Evolutionary conservation across 257 asterid genomes (phyloP), one percentile per base, ranked within the genome.

Genomic region (Paraleonurus japonicus): DNA sequence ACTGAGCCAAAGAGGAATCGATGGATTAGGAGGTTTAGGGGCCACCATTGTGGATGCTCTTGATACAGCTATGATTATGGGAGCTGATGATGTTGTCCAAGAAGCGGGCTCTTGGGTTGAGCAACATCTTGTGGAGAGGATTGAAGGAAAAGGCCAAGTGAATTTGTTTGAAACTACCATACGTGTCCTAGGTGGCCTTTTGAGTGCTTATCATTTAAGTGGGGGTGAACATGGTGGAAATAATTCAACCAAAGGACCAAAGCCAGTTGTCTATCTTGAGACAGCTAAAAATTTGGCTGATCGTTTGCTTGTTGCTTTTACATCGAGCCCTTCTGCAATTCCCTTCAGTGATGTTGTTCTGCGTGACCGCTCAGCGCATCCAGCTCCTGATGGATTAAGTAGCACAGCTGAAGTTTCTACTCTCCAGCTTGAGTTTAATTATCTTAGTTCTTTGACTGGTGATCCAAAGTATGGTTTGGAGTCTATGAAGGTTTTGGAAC

Each of bases 21-120:
- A 95, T 69, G 93, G 96, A 48, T 81, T 95, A 76, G 98, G 99
- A 74, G 98, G 99, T 75, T 78, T 95, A 72, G 98, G 99, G 75
- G 99, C 98, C 73, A 91, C 99, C 6, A 15, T 92, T 58, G 89
- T 92, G 62, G 99, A 95, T 80, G 93, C 99, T 72, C 88, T 92
- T 61, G 99, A 92, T 85, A 89, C 99, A 3, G 98, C 98, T 73
- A 83, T 92, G 90, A 95, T 89, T 79, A 91, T 95, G 98, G 95
- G 95, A 77, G 77, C 81, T 53, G 92, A 89, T 71, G 95, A 89
- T 51, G 82, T 88, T 63, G 90, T 87, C 57, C 43, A 64, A 22
- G 99, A 92, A 81, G 96, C 96, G 19, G 99, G 99, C 70, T 76
- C 89, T 32, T 95, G 99, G 99, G 83, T 92, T 43, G 98, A 86